Percentiles rank a stretch among this genome's conserved stretches.
Evolutionary conservation across 345 rosid genomes (phyloP).

Genomic region (Reutealis trisperma): DNA sequence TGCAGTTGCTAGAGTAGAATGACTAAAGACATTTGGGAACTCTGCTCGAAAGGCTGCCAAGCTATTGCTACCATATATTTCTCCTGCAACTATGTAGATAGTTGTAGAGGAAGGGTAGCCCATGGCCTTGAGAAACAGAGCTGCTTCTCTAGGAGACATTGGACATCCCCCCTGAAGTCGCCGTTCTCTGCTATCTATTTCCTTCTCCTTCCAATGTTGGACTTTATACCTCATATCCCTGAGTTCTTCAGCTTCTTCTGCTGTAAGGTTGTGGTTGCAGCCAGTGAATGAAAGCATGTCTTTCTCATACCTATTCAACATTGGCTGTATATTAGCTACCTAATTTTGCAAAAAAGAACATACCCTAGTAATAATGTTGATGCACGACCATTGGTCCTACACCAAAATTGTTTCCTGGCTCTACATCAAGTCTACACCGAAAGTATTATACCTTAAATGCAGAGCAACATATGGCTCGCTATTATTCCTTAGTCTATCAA

Average conservation of each 20-base stretch:
- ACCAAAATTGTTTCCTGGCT: no score
- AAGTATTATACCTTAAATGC: conserved; percentile 65
- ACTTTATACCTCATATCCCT: conserved; percentile 71
- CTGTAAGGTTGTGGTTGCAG: conserved; percentile 87
- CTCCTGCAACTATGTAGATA: conserved; percentile 91
- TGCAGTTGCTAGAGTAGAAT: conserved; percentile 73
- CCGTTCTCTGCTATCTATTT: conserved; percentile 66
- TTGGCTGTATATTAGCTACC: background rate
- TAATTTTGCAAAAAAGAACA: background rate
- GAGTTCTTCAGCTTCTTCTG: conserved; percentile 74
- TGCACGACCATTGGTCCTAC: no score
- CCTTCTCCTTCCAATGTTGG: conserved; percentile 98
- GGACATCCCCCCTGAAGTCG: conserved; percentile 93
- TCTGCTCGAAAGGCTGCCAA: conserved; percentile 71
- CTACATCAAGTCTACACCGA: background rate
- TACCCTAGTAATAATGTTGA: no score
- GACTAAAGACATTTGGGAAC: conserved; percentile 83
- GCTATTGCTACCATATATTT: conserved; percentile 77
- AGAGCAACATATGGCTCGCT: conserved; percentile 80
- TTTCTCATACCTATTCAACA: conserved; percentile 77
- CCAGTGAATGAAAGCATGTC: conserved; percentile 99
- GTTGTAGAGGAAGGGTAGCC: conserved; percentile 87
- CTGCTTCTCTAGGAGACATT: conserved; percentile 98
- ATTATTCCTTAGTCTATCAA: conserved; percentile 65
- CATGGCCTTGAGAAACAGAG: conserved; percentile 88